phyloP scores from a whole-genome alignment of 139 green algal genomes.

The Chlorokybus atmophyticus region DNA sequence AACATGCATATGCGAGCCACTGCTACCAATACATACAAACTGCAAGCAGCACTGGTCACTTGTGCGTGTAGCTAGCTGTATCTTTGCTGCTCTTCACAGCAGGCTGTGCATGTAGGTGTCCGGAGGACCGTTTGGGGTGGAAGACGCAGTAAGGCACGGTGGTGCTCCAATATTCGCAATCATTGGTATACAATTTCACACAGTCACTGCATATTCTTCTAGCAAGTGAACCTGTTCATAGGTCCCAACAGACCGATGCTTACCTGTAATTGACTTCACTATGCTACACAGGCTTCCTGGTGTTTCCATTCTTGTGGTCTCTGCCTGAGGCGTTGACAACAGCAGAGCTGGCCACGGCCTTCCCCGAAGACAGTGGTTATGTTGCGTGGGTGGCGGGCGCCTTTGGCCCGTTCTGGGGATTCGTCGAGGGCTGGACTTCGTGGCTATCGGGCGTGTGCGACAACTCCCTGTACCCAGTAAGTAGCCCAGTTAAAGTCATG shows the following conservation, averaged over 20 bases:
- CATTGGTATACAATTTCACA: too few species aligned
- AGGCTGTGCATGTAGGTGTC: conserved; percentile 23
- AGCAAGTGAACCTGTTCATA: too few species aligned
- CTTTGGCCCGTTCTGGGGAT: conserved; percentile 93
- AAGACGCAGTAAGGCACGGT: conserved; percentile 64
- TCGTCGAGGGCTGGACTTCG: conserved; percentile 80
- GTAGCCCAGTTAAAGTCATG: too few species aligned
- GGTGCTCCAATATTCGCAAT: conserved; percentile 68
- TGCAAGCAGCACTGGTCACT: neutral
- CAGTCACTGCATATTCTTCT: neutral
- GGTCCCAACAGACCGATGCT: too few species aligned
- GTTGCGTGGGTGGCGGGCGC: conserved; percentile 91
- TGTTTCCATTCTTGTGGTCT: conserved; percentile 59
- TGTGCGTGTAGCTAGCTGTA: too few species aligned
- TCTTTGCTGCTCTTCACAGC: too few species aligned
- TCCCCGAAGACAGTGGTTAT: conserved; percentile 88
- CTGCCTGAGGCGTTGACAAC: conserved; percentile 85
- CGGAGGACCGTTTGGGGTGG: conserved; percentile 78
- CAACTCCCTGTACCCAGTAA: conserved; percentile 88
- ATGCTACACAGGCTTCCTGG: conserved; percentile 30
- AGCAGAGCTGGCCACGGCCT: conserved; percentile 79
- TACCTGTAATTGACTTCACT: too few species aligned
- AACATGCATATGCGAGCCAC: neutral
- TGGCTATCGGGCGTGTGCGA: conserved; percentile 87
- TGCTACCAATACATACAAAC: neutral